Base-by-base conservation (phyloP, 192 early-diverging fungal species). In the Linnemannia exigua region DNA sequence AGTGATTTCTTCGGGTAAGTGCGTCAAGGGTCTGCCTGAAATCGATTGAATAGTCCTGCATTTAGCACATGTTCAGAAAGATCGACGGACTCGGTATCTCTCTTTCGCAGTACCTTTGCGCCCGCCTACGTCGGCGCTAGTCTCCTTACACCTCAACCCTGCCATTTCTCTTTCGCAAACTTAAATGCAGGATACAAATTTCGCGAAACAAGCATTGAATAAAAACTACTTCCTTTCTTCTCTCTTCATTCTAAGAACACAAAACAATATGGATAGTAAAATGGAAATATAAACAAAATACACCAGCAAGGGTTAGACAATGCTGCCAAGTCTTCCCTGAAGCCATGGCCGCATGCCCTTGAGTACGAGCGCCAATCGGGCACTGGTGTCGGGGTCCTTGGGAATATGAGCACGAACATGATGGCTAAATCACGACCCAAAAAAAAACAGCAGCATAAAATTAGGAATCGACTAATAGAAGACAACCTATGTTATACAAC, bases 351-450 rank as follows among this genome's bases (percentile, higher is more conserved):
- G 72, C 77, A 79, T 79, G 17, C 77, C 74, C 38, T 79, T 79
- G 31, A 85, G 68, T 20, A 67, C 37, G 20, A 72, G 46, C 31
- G 83, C 77, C n/a, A 85, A 38, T 48, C 78, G 72, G 15, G 77
- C 73, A 67, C 77, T 79, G 15, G 77, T 76, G n/a, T 91, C 91
- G 22, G 80, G 48, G 22, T 89, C 89, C 74, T 90, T 91, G 11
- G 88, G 82, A 79, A 91, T 89, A 1, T 87, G 81, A 3, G 79
- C 76, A 46, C 87, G 80, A 25, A 90, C 88, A 76, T 91, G 91
- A 58, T 90, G 79, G 31, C 90, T 91, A 76, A 48, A 28, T 41
- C 8, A 66, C 15, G 28, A 0, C 58, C n/a, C n/a, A n/a, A n/a
- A n/a, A n/a, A 36, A 63, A 12, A 70, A 52, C 74, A 74, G 48